phyloP scores from a whole-genome alignment of 257 asterid genomes.

The Prunella vulgaris region DNA sequence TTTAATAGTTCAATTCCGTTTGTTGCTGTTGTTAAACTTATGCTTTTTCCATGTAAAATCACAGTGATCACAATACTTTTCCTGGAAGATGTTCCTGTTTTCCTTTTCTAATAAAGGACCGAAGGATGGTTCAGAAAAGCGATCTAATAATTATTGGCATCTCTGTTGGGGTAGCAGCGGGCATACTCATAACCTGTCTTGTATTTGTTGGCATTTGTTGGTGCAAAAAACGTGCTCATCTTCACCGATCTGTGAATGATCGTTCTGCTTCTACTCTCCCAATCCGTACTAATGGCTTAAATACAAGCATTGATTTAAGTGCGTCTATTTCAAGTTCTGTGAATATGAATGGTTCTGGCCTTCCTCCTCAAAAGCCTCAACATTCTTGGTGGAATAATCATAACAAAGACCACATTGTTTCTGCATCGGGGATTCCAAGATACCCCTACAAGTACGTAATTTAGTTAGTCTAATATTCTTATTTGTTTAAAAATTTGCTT shows the following conservation, averaged over 20 bases:
- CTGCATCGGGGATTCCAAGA: constrained; percentile 75
- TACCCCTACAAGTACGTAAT: constrained; percentile 78
- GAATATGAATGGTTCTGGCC: constrained; percentile 27
- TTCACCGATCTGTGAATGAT: constrained; percentile 43
- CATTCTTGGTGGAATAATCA: constrained; percentile 70
- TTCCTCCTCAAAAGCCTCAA: constrained; percentile 38
- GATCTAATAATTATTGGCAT: constrained; percentile 77
- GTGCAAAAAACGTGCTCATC: constrained; percentile 54
- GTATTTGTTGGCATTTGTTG: constrained; percentile 58
- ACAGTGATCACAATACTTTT: constrained; percentile 28
- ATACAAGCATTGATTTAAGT: constrained; percentile 57
- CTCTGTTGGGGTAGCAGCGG: constrained; percentile 72
- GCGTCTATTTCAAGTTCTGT: constrained; percentile 57
- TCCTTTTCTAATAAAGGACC: constrained; percentile 33
- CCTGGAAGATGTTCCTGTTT: constrained; percentile 55
- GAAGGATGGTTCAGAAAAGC: constrained; percentile 62
- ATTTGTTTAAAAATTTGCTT: not conserved
- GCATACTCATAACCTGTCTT: constrained; percentile 63
- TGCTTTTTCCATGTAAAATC: constrained; percentile 1
- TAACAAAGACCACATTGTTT: constrained; percentile 48
- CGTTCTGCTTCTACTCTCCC: constrained; percentile 61
- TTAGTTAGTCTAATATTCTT: constrained; percentile 5
- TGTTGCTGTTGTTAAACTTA: not conserved
- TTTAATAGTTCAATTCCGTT: not conserved
- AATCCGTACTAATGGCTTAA: constrained; percentile 71